Evolutionary conservation across 495 filamentous ascomycete genomes (phyloP), one percentile per base, ranked within the genome.

Genomic region (Hypoxylon subgilvum): DNA sequence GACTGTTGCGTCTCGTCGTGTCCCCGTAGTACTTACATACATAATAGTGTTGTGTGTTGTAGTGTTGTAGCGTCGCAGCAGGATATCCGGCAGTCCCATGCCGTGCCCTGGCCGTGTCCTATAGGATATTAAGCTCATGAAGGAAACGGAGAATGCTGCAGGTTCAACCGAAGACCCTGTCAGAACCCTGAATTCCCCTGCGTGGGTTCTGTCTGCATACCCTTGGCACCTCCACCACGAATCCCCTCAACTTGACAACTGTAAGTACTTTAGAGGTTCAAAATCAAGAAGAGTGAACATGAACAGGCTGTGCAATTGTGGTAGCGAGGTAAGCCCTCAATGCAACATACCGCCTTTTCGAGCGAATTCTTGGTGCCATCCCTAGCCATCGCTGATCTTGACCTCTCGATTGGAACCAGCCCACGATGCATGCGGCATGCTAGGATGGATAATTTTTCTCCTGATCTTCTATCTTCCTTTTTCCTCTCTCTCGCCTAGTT

Each of bases 211-310:
- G 47, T 58, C 39, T 58, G 47, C 54, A 54, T 23, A 53, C 45
- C 61, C 61, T 39, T 53, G 48, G 34, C 25, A 49, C 21, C 61
- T 55, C 61, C 61, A 58, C 61, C 42, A 13, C 16, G 21, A 45
- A 63, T 54, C 53, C 61, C 49, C 61, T 64, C 54, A 51, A 64
- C 61, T 57, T 58, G 61, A 58, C 61, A 64, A 54, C 61, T 64
- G 61, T 53, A 59, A 23, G 42, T 50, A 38, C 43, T 54, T 58
- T 45, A 58, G 61, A 64, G 61, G 61, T 57, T 54, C 36, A 46
- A 32, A 38, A 10, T 38, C 3, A 27, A 52, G 19, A 10, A 40
- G 47, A 44, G 17, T 28, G 42, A 57, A 34, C 18, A 28, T 9
- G 35, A 35, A 35, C 31, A 23, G 52, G 32, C 27, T 30, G 27